These are phyloP conservation scores for Paecilomyces fulvus DNA, from an alignment of 2,329 filamentous ascomycete species.

Conservation along the genomic window DNA sequence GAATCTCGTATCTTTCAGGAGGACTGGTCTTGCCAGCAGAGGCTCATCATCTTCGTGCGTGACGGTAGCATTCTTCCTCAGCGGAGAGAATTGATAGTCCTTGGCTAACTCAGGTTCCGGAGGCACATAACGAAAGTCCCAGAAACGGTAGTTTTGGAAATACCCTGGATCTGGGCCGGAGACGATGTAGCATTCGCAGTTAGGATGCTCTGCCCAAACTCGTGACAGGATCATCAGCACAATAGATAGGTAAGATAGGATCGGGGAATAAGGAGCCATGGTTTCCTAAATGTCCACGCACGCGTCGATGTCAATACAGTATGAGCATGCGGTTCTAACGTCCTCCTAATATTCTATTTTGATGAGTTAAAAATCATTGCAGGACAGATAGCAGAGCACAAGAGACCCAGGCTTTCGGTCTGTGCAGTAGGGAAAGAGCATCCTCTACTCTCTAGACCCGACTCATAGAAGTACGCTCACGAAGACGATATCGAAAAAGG, in stretches of 20 bases:
- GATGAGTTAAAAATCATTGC: too few relatives aligned
- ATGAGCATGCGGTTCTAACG: too few relatives aligned
- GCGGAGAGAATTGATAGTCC: slow-evolving; percentile 13
- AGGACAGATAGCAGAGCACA: too few relatives aligned
- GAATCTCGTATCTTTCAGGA: slow-evolving; percentile 25
- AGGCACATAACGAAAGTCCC: slow-evolving; percentile 41
- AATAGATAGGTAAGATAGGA: not conserved
- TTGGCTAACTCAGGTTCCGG: slow-evolving; percentile 17
- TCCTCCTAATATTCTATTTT: too few relatives aligned
- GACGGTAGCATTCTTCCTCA: slow-evolving; percentile 4
- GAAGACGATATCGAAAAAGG: too few relatives aligned
- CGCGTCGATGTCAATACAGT: too few relatives aligned
- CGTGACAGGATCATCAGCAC: not conserved
- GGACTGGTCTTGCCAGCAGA: slow-evolving; percentile 8
- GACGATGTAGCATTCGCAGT: slow-evolving; percentile 43
- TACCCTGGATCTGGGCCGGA: slow-evolving; percentile 35
- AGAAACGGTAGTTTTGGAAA: slow-evolving; percentile 45
- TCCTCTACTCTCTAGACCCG: not conserved
- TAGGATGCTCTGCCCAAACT: slow-evolving; percentile 4
- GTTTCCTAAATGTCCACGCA: not conserved
- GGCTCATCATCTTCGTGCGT: slow-evolving; percentile 4
- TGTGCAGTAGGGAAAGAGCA: not conserved
- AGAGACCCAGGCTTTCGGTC: not conserved
- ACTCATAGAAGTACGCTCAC: too few relatives aligned
- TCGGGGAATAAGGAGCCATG: not conserved